Evolutionary conservation across 208 protist genomes (phyloP).

Genomic region (Trypanosoma caninum): DNA sequence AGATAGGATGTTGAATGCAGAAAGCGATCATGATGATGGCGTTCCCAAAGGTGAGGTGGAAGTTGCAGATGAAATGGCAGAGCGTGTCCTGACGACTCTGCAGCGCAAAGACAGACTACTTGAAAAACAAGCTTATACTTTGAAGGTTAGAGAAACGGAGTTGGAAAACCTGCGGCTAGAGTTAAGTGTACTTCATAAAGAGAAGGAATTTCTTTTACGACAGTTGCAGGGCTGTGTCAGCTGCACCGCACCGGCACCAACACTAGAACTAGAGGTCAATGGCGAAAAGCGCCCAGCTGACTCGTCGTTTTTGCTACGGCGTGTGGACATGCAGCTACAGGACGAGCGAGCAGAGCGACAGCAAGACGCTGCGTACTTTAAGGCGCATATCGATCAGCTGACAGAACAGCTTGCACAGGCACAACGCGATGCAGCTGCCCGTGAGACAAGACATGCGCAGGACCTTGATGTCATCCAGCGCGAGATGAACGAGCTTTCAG

Average conservation of each 20-base stretch:
- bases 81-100: conserved; percentile 27
- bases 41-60: neutral
- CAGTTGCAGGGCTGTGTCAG: conserved; percentile 14
- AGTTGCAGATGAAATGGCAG: conserved; percentile 32
- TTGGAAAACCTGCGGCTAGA: conserved; percentile 20
- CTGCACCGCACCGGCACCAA: neutral
- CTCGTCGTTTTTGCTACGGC: neutral
- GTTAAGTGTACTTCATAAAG: conserved; percentile 32
- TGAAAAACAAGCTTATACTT: conserved; percentile 10
- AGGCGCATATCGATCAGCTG: conserved; percentile 17
- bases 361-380: conserved; percentile 2
- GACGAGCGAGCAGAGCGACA: conserved; percentile 11
- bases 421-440: neutral
- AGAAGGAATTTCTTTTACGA: conserved; percentile 35
- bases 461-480: conserved; percentile 15
- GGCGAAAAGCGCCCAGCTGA: neutral
- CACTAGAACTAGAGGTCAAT: neutral
- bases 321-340: neutral
- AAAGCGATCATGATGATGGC: neutral
- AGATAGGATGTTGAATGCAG: neutral
- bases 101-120: conserved; percentile 34
- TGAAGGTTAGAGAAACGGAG: conserved; percentile 17
- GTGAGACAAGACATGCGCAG: conserved; percentile 8
- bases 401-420: conserved; percentile 6
- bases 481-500: conserved; percentile 22